These are phyloP conservation scores for Cercis canadensis DNA, from an alignment of 306 rosid genomes.

Conservation along the genomic window DNA sequence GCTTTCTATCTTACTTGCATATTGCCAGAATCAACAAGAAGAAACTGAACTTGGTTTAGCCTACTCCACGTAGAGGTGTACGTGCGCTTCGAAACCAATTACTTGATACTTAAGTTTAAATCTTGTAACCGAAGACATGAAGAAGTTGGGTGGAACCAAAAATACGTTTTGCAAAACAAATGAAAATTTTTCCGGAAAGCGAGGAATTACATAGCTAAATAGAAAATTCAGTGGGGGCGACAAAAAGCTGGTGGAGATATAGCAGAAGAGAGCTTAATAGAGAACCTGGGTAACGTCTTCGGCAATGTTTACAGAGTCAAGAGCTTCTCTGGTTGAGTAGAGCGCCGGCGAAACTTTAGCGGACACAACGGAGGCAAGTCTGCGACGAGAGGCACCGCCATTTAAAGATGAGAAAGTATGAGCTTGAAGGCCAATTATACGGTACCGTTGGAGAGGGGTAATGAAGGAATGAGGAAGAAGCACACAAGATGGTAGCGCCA, in stretches of 20 bases:
- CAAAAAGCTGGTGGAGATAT: not conserved
- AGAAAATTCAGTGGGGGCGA: not conserved
- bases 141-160: not conserved
- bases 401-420: slow-evolving; percentile 5
- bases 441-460: slow-evolving; percentile 29
- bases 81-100: not conserved
- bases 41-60: not conserved
- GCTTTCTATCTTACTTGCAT: not conserved
- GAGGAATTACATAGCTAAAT: not conserved
- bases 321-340: slow-evolving; percentile 56
- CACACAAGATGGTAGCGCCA: slow-evolving; percentile 50
- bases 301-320: slow-evolving; percentile 86
- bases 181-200: not conserved
- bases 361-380: slow-evolving; percentile 23
- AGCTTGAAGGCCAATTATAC: slow-evolving; percentile 28
- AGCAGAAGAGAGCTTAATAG: not conserved
- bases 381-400: slow-evolving; percentile 6
- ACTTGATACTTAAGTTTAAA: not conserved
- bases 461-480: slow-evolving; percentile 40
- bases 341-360: slow-evolving; percentile 41
- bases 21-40: not conserved
- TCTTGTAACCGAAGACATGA: not conserved
- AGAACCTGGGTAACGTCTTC: slow-evolving; percentile 91
- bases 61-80: too few relatives aligned
- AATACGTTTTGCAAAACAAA: not conserved